Base-by-base conservation (phyloP, 2,329 filamentous ascomycete genomes). In the Diplodia seriata region DNA sequence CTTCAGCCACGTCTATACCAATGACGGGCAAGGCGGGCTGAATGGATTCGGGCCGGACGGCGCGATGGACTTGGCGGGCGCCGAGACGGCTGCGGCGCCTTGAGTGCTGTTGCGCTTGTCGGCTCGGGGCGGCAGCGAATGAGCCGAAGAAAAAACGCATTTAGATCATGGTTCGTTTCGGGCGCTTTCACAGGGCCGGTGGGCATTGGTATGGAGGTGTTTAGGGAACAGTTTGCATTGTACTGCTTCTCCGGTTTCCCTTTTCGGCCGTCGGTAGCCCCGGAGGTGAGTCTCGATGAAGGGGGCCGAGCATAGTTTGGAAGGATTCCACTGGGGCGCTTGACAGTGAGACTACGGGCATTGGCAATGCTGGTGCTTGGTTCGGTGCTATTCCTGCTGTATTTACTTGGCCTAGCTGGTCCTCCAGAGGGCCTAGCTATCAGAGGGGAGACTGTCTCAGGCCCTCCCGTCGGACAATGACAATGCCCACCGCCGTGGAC, bases 1-100 rank as follows among this genome's bases (percentile, higher is more conserved):
- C 0, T 89, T 89, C 72, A 87, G 84, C 69, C 86, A 89, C 69
- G 57, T 67, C 18, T 67, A 69, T 18, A 61, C 33, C n/a, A 55
- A 36, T 5, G 68, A 68, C 15, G 51, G 61, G 12, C 59, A 56
- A 38, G 29, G 51, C 18, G 72, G 73, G n/a, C 38, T 68, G 11
- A 69, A 69, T 33, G 68, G 68, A 9, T 67, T 69, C 31, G 68
- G 56, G 2, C 18, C 71, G 67, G 67, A 68, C 38, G 51, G 57
- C 26, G 59, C 57, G 9, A 68, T 68, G 11, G 66, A 63, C 20
- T 50, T 57, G 38, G 40, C 53, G n/a, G 64, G 54, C 8, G 20
- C 64, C 5, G 64, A 55, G 40, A 40, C 64, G 15, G 29, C 53
- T 18, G 64, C 64, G n/a, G 64, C 38, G 14, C 53, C 64, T 29